Base-by-base conservation (phyloP, 2,329 filamentous ascomycete species). In the Ascochyta viciae-villosae region DNA sequence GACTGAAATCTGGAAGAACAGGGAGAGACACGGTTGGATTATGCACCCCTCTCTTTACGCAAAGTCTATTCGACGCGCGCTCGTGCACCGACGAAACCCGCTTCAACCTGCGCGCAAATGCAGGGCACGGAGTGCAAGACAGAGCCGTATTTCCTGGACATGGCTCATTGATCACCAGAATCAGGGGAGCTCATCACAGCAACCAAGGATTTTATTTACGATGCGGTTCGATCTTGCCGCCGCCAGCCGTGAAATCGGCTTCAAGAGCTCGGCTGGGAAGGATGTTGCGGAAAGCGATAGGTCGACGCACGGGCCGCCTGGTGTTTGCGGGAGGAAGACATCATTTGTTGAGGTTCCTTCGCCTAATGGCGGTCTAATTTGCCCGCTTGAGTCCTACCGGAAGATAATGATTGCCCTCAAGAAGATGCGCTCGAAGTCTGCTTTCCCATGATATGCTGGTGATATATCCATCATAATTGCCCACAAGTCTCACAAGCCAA, bases 401-500 rank as follows among this genome's bases (percentile, higher is more conserved):
- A 3, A 29, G 0, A 10, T 3, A 26, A 26, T 6, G 24, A 7
- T 26, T 7, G 24, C 24, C 4, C 24, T 26, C 24, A 7, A 8
- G 4, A 26, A 6, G 24, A 26, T 26, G 24, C 8, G 8, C 24
- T 8, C 24, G 24, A 8, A 6, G 24, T 26, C 24, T 19, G 19
- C 19, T 19, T 2, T 19, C 19, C 3, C 19, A 19, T 2, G 2
- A 19, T 19, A 19, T 3, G 19, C 3, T 19, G 19, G 19, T 0
- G 19, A 19, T 46, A 50, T 46, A 57, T 26, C 37, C n/a, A 12
- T 26, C 24, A 13, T 7, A 44, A 23, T 33, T 50, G 4, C 3
- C 1, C 15, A 3, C 12, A 22, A 13, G 7, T 49, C 6, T 24
- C 43, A 57, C 53, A 46, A 56, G 59, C 49, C 42, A 53, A 63